Conservation (phyloP, 768 basidiomycete species). For the Podaxis sp. region DNA sequence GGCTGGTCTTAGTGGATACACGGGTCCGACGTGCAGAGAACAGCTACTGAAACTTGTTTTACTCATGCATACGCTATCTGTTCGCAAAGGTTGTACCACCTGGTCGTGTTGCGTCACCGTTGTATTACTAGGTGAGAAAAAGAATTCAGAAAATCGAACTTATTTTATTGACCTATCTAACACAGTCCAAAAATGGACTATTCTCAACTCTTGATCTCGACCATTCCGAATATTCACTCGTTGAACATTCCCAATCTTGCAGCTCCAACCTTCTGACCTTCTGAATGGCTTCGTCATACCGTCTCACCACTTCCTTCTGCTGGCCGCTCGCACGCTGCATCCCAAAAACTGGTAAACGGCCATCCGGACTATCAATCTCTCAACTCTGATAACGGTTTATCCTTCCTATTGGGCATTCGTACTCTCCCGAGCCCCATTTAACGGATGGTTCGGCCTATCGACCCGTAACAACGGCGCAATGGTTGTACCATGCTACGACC, state of each 20-base stretch:
- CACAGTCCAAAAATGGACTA: too few relatives aligned
- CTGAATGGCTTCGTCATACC: background rate
- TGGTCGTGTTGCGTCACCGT: too few relatives aligned
- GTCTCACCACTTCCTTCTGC: background rate
- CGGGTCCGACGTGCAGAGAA: too few relatives aligned
- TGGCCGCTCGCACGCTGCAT: background rate
- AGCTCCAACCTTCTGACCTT: background rate
- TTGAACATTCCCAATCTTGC: background rate
- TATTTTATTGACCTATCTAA: too few relatives aligned
- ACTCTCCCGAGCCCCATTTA: background rate
- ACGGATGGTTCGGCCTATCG: background rate
- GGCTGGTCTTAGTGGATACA: too few relatives aligned
- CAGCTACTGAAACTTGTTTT: too few relatives aligned
- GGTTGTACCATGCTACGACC: background rate
- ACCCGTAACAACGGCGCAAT: background rate
- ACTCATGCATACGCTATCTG: too few relatives aligned
- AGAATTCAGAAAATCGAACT: too few relatives aligned
- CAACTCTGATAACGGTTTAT: background rate
- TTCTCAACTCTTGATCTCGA: too few relatives aligned
- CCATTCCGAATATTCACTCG: background rate
- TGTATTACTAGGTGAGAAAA: too few relatives aligned
- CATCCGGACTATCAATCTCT: background rate
- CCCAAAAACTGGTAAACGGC: background rate
- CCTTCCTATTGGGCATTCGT: background rate
- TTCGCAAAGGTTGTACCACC: too few relatives aligned